Base-by-base conservation (phyloP, 768 basidiomycete species). In the Amylocystis lapponica region DNA sequence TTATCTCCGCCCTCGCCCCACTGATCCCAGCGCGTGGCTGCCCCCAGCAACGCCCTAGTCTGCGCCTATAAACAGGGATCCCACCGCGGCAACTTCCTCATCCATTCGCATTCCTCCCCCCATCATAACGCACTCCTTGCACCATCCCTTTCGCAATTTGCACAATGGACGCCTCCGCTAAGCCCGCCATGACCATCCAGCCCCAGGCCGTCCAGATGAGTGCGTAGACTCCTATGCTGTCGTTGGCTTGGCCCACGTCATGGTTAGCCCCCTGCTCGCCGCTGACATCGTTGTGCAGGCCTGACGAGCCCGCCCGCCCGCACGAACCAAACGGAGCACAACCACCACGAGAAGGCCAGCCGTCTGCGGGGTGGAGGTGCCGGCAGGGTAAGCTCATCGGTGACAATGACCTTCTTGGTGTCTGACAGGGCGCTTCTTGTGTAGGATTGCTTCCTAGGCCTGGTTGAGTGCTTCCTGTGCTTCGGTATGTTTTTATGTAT, bases 331-430 rank as follows among this genome's bases (percentile, higher is more conserved):
- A 36, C 48, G n/a, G 50, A 56, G 38, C 49, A 59, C 33, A 45
- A 69, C 43, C 66, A 74, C 45, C 66, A 63, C 46, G 59, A 71
- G 46, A 73, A 70, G 51, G 75, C 79, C 4, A 69, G 68, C 41
- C 78, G 83, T 47, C 58, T 86, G 37, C 79, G 85, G 43, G 85
- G 85, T 47, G 84, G 79, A 55, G 84, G 83, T 48, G 83, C 76
- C 35, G 83, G 56, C 23, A 83, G 76, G 74, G 83, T 82, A 46
- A 41, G 50, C 27, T 3, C 37, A 22, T 30, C 14, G 39, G 39
- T 22, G 30, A 16, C 25, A 19, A 11, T 17, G 34, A 11, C 12
- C 11, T 23, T 22, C 7, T 23, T 21, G 30, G 37, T 38, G 29
- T 23, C 22, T 2, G 23, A 9, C 13, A 6, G 14, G 10, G 5